These are phyloP conservation scores for Lasiodiplodia sp. DNA, from an alignment of 2,329 filamentous ascomycete species.

Conservation along the genomic window DNA sequence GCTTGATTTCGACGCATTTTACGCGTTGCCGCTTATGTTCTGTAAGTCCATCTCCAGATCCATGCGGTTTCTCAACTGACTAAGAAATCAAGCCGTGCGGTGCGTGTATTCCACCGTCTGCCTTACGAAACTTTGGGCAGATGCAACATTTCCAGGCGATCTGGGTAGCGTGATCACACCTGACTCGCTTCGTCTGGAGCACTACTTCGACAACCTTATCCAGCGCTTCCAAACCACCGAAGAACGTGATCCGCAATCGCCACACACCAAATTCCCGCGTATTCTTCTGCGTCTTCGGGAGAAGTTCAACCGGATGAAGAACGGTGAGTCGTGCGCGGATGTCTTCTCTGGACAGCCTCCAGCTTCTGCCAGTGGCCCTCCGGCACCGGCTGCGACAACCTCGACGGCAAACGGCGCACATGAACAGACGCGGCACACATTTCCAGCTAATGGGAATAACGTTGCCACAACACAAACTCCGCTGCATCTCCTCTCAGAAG, in stretches of 20 bases:
- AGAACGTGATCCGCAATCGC: conserved; percentile 49
- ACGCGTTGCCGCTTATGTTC: conserved; percentile 55
- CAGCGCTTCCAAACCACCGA: conserved; percentile 54
- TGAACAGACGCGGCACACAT: conserved; percentile 41
- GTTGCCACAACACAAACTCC: conserved; percentile 44
- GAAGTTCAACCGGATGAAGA: conserved; percentile 53
- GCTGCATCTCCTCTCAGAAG: conserved; percentile 49
- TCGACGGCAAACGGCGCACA: conserved; percentile 17
- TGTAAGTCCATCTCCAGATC: conserved; percentile 40
- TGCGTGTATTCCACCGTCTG: conserved; percentile 65
- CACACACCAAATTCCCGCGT: conserved; percentile 57
- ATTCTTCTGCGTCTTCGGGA: conserved; percentile 55
- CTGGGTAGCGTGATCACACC: conserved; percentile 58
- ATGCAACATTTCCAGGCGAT: conserved; percentile 58
- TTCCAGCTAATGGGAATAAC: conserved; percentile 36
- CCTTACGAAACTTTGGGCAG: conserved; percentile 67
- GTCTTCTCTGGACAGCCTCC: conserved; percentile 8
- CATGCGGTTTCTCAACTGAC: conserved; percentile 33
- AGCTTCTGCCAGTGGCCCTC: not conserved
- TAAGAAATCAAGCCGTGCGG: conserved; percentile 53
- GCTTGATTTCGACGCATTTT: conserved; percentile 53
- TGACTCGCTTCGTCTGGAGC: conserved; percentile 56
- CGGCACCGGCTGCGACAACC: not conserved
- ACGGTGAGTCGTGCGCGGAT: conserved; percentile 43
- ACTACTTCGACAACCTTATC: conserved; percentile 56